phyloP scores from a whole-genome alignment of 805 yeast species.

The Sugiyamaella americana region DNA sequence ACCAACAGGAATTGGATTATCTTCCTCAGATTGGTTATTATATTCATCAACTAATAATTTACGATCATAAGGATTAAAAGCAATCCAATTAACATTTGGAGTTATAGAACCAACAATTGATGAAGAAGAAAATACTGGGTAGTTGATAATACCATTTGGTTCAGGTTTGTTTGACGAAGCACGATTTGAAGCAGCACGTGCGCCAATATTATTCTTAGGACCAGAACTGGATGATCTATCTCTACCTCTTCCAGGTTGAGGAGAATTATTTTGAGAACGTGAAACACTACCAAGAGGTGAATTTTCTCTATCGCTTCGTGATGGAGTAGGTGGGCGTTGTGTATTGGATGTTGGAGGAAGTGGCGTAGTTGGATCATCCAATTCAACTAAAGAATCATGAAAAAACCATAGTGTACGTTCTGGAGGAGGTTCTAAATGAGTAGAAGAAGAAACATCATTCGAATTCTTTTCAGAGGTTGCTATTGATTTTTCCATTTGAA shows the following conservation, averaged over 20 bases:
- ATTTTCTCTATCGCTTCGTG: slow-evolving; percentile 1
- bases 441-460: no score
- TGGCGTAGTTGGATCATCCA: slow-evolving; percentile 26
- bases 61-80: slow-evolving; percentile 34
- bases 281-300: neutral
- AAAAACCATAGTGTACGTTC: slow-evolving; percentile 26
- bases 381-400: slow-evolving; percentile 22
- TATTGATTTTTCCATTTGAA: no score
- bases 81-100: slow-evolving; percentile 32
- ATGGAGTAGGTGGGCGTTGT: neutral
- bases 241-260: no score
- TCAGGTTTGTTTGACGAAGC: neutral
- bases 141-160: neutral
- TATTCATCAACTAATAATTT: neutral
- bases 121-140: slow-evolving; percentile 23
- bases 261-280: no score
- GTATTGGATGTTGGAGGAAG: slow-evolving; percentile 18
- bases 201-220: neutral
- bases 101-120: slow-evolving; percentile 23
- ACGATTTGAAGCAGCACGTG: neutral
- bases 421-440: no score
- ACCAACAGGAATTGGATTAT: slow-evolving; percentile 28
- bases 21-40: slow-evolving; percentile 7
- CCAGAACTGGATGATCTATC: neutral
- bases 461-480: no score